phyloP scores from a whole-genome alignment of 495 filamentous ascomycete genomes.

The Hypoxylon intermedium region DNA sequence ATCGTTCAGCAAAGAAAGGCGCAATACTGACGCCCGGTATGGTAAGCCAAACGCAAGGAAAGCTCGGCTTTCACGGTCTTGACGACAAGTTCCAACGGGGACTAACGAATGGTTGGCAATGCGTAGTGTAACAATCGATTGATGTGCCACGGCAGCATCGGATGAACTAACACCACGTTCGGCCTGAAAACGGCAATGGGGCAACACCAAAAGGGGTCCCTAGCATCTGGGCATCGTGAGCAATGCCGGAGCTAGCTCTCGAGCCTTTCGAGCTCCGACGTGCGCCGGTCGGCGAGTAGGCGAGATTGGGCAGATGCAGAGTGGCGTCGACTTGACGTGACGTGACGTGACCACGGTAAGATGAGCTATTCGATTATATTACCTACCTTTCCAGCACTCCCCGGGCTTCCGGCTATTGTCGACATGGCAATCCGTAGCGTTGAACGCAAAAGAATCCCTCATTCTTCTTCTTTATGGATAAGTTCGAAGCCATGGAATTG shows the following conservation, averaged over 20 bases:
- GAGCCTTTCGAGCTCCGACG: slow-evolving; percentile 22
- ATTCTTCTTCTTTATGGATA: slow-evolving; percentile 6
- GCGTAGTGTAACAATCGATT: too few species aligned
- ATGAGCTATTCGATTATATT: slow-evolving; percentile 29
- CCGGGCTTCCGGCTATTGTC: not conserved
- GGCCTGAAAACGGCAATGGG: slow-evolving; percentile 22
- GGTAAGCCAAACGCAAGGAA: slow-evolving; percentile 18
- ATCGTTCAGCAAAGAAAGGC: slow-evolving; percentile 7
- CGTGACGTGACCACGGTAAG: slow-evolving; percentile 23
- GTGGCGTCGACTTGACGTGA: slow-evolving; percentile 38
- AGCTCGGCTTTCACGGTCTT: slow-evolving; percentile 23
- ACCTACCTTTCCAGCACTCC: not conserved
- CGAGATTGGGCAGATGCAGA: slow-evolving; percentile 24
- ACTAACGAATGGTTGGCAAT: too few species aligned
- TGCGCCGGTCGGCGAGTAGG: slow-evolving; percentile 25
- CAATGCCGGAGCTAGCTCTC: slow-evolving; percentile 33
- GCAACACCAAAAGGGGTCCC: slow-evolving; percentile 16
- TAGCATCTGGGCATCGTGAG: slow-evolving; percentile 15
- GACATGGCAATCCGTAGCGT: too few species aligned
- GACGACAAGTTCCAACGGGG: too few species aligned
- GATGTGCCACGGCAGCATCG: too few species aligned
- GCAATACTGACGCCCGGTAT: slow-evolving; percentile 19
- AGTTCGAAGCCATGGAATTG: slow-evolving; percentile 1
- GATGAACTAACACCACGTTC: slow-evolving; percentile 37
- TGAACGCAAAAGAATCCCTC: not conserved